Base-by-base conservation (phyloP, 805 yeast genomes). In the Barnettozyma sucrosica region DNA sequence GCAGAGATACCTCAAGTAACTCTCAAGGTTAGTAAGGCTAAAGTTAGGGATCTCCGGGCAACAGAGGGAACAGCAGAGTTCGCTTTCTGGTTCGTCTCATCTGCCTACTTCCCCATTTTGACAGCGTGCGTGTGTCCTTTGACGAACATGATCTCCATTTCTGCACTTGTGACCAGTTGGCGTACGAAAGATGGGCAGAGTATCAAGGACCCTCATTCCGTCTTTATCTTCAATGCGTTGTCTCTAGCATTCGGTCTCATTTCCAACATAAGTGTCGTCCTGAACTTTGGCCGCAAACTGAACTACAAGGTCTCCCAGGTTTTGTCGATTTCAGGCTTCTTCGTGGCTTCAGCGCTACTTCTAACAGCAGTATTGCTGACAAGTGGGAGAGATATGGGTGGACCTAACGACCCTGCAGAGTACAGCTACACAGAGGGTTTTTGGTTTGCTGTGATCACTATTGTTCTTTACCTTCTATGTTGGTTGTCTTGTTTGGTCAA, bases 101-200 rank as follows among this genome's bases (percentile, higher is more conserved):
- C 90, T 3, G 75, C 84, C 3, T 81, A 81, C 54, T 74, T 87
- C 53, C 96, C 96, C 0, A 72, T 88, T 23, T 61, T 83, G 7
- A 81, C 90, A 1, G 89, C 92, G 5, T 85, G 92, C 54, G 57
- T 82, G 33, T 95, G 93, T 0, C 95, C 96, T 0, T 56, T 88
- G 24, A 81, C 92, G 7, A 86, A 86, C 55, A 75, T 85, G 72
- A 73, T 81, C 37, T 83, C 92, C 0, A 69, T 85, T 5, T 80
- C 85, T 2, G 87, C 90, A 6, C 71, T 86, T 14, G 79, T 81
- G 0, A 82, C 84, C 48, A 71, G 74, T 42, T 88, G 96, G 96
- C 63, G 83, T 44, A n/a, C 18, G n/a, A 40, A 58, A 5, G 60
- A 53, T 3, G 64, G 66, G 0, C 37, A 50, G 0, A 52, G 54